Base-by-base conservation (phyloP, 768 basidiomycete genomes). In the Tylopilus rubrobrunneus region DNA sequence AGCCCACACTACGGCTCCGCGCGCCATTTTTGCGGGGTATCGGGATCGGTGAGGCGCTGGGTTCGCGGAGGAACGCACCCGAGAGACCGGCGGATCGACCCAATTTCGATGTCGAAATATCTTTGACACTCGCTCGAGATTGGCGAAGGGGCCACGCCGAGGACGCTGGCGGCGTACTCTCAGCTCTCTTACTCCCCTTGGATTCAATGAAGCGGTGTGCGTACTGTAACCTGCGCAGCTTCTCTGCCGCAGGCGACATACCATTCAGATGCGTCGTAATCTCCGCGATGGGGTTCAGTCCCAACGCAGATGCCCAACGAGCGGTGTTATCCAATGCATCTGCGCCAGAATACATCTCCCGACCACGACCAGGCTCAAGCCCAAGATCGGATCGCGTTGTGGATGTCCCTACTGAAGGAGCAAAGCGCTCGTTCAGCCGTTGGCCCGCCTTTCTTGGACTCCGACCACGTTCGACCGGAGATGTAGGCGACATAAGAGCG, bases 151-250 rank as follows among this genome's bases (percentile, higher is more conserved):
- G 39, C 62, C 69, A 71, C 14, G 28, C 57, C 19, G 61, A 56
- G 8, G 67, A 56, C 5, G 64, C 67, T 11, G 68, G 60, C 0
- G 68, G 68, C 5, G 68, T 66, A 10, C 68, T 69, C 52, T 68
- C 68, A 46, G 69, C 60, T 31, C 68, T 58, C 49, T 67, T 68
- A 7, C 42, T 39, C 25, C 29, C n/a, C 10, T 47, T 45, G 1
- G 31, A 37, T 28, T 46, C 42, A 36, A 33, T 41, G 47, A 39
- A 42, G n/a, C 2, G 36, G 1, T 27, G 33, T 4, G 19, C 9
- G 9, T 17, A 47, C 21, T 60, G 67, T 46, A 69, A 53, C 51
- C 45, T 60, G 46, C 62, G 66, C 37, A 69, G 36, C 23, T 50
- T 52, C 44, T 66, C 57, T 19, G 53, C n/a, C 14, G 60, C 67